phyloP scores from a whole-genome alignment of 1,284 basidiomycete species.

The Phellopilus nigrolimitatus region DNA sequence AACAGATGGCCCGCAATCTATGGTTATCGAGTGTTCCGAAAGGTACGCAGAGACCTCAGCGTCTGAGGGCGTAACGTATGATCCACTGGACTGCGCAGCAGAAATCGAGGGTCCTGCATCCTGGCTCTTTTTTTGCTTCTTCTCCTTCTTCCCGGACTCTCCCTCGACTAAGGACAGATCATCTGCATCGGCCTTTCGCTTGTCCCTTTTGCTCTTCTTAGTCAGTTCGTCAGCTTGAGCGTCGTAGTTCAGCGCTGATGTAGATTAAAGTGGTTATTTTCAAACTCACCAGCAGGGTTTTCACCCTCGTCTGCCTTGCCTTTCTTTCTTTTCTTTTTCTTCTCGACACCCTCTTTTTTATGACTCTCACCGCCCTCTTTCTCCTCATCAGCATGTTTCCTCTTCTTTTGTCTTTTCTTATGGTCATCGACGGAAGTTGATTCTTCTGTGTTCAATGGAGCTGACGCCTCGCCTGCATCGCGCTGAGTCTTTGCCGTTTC shows the following conservation, averaged over 20 bases:
- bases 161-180: background rate
- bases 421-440: conserved; percentile 24
- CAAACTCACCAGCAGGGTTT: background rate
- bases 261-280: too few relatives aligned
- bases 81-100: conserved; percentile 16
- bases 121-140: conserved; percentile 26
- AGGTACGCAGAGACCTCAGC: conserved; percentile 63
- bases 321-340: background rate
- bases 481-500: conserved; percentile 29
- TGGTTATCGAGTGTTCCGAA: conserved; percentile 67
- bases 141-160: conserved; percentile 28
- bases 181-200: too few relatives aligned
- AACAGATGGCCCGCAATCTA: conserved; percentile 47
- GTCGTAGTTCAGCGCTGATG: too few relatives aligned
- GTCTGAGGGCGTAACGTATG: conserved; percentile 26
- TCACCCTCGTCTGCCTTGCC: background rate
- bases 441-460: too few relatives aligned
- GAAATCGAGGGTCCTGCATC: conserved; percentile 14
- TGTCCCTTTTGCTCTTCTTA: too few relatives aligned
- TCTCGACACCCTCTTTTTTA: background rate
- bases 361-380: background rate
- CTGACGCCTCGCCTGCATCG: too few relatives aligned
- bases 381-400: conserved; percentile 8
- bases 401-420: conserved; percentile 28
- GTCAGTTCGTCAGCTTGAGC: too few relatives aligned